Conservation (phyloP, 371 early-diverging fungal genomes). For the Capillidium heterosporum region DNA sequence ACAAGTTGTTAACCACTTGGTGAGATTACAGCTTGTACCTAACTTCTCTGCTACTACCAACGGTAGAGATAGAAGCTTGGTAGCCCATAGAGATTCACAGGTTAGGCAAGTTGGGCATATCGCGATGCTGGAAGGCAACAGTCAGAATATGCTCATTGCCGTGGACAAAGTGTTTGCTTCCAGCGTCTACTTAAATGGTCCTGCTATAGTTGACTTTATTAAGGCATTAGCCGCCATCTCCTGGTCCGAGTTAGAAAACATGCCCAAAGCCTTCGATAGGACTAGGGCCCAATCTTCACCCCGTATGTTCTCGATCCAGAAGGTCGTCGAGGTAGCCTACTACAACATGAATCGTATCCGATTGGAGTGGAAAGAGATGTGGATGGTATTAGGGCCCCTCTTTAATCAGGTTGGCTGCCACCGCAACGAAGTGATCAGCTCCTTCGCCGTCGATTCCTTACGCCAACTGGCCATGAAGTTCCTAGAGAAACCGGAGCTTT, state of each 20-base stretch:
- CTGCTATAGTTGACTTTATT: constrained; percentile 79
- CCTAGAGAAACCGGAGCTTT: constrained; percentile 80
- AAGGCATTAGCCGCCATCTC: constrained; percentile 68
- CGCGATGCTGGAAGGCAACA: constrained; percentile 9
- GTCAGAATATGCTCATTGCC: constrained; percentile 39
- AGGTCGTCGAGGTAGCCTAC: constrained; percentile 85
- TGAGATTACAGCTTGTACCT: constrained; percentile 46
- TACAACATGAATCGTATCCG: constrained; percentile 96
- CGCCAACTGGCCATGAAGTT: constrained; percentile 90
- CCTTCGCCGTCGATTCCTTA: constrained; percentile 84
- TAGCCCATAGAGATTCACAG: not conserved
- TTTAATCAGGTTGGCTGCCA: constrained; percentile 30
- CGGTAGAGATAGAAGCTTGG: constrained; percentile 1
- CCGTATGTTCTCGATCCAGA: constrained; percentile 76
- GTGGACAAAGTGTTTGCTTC: constrained; percentile 50
- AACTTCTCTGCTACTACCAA: constrained; percentile 7
- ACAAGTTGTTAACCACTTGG: constrained; percentile 76
- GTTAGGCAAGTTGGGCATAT: constrained; percentile 3
- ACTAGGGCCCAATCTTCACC: constrained; percentile 13
- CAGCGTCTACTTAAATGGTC: constrained; percentile 22
- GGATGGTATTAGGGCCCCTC: constrained; percentile 81
- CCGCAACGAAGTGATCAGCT: constrained; percentile 59
- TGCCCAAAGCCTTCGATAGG: constrained; percentile 22
- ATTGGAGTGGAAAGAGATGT: constrained; percentile 89
- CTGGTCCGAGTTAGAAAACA: constrained; percentile 73